Base-by-base conservation (phyloP, 1,284 basidiomycete species). In the Acaromyces ingoldii region DNA sequence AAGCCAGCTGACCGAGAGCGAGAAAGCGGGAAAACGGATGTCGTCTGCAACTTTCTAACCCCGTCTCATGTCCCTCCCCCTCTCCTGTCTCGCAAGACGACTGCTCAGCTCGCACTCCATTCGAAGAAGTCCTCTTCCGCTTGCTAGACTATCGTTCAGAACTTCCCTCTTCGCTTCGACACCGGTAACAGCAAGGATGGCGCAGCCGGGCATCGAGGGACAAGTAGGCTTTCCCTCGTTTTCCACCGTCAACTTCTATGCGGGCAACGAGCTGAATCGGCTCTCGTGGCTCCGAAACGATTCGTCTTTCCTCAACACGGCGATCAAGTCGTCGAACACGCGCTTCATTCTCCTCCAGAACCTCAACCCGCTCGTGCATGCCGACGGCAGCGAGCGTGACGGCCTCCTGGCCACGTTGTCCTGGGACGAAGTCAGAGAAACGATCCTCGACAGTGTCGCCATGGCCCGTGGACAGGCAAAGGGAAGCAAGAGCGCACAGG, bases 221-320 rank as follows among this genome's bases (percentile, higher is more conserved):
- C n/a, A n/a, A n/a, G n/a, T n/a, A n/a, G n/a, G n/a, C n/a, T 53
- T 53, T 47, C 29, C 29, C 9, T 46, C 49, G 11, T 57, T 60
- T 38, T 45, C 11, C 2, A 51, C 65, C n/a, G 61, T 67, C 54
- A 72, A 72, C 51, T 72, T 69, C 31, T 74, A 65, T 40, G 63
- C 63, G 6, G 71, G 71, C 10, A 48, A 47, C 43, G 56, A 58
- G 45, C 63, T 76, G 36, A 68, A 70, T 33, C 65, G 73, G 24
- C 63, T 70, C 17, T 73, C 70, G 4, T 76, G 73, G 73, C 52
- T 75, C 19, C 62, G 75, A 6, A 67, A 65, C 19, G 64, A 65
- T 42, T 47, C 60, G 26, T 56, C 54, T 7, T 78, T 77, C 58
- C 61, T 78, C 50, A 68, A 76, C 39, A 61, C 61, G 3, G 71